Base-by-base conservation (phyloP, 441 rosid genomes). In the Bruguiera hainesii region DNA sequence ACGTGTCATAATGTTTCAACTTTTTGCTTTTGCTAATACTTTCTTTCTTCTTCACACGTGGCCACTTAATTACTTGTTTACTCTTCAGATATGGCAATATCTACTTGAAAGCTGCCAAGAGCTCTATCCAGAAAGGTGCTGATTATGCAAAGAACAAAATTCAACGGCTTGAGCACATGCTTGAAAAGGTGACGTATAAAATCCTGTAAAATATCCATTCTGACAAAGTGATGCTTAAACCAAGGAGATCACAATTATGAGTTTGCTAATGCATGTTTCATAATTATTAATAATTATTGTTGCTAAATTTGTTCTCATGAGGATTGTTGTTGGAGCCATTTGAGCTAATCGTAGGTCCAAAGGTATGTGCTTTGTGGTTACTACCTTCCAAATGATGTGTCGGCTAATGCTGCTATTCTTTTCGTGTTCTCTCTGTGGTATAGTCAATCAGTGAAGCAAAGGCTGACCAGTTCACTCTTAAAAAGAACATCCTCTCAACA, bases 401-500 rank as follows among this genome's bases (percentile, higher is more conserved):
- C 29, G 29, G 28, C 16, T n/a, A 55, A 20, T 42, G 48, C 58
- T 0, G 16, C 18, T 15, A 9, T 23, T 53, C 4, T 21, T 21
- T 21, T 55, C 28, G 25, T 23, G 16, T 23, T 55, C 56, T 1
- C 58, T 9, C 5, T 26, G 25, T 23, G 31, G 30, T 76, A 83
- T 89, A 89, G 98, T 82, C 98, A 4, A 87, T 95, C 72, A 95
- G 97, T 81, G 76, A 93, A 28, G 82, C 73, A 18, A 94, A 94
- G 83, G 99, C 92, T 21, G 99, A 94, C 35, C 96, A 42, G 18
- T 53, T 61, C 48, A 0, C 63, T 42, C 73, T 91, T 60, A 94
- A 91, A 89, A 91, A 81, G 79, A 94, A 91, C 66, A 81, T 91
- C 72, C 79, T 94, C 21, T 73, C 81, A 20, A 48, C 37, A 29